Base-by-base conservation (phyloP, 257 asterid species). In the Rubia yunnanensis region DNA sequence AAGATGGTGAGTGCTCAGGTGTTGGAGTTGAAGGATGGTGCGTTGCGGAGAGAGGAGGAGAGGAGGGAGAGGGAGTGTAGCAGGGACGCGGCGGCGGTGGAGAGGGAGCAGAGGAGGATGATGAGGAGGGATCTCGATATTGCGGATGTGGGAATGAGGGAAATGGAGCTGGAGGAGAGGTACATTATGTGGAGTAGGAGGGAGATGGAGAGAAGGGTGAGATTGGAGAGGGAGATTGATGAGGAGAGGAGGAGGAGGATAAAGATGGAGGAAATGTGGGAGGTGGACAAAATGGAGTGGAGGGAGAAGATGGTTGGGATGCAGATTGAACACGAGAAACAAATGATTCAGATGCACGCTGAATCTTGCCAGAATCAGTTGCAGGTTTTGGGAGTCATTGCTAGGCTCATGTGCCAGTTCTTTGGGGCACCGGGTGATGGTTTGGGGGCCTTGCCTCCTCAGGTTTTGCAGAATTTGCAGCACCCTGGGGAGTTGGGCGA, bases 271-370 rank as follows among this genome's bases (percentile, higher is more conserved):
- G 95, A 89, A 87, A 92, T 74, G 72, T 82, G 85, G 90, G 92
- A 87, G 80, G 91, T 83, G 65, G 95, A 89, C 50, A 94, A 84
- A 67, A 78, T 83, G 88, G 95, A 83, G 70, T 92, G 97, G 99
- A 89, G 89, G 77, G 96, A 92, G 78, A 84, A 85, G 70, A 75
- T 89, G 78, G 73, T 87, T 5, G 84, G 73, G 60, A 82, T 92
- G 95, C 96, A 89, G 76, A 78, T 87, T 22, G 95, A 89, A 60
- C 96, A 92, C 36, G 97, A 92, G 84, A 92, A 86, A 75, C 94
- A 85, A 77, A 86, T 92, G 92, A 84, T 89, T 86, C 97, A 90
- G 74, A 81, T 92, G 87, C 95, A 89, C 38, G 87, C 95, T 17
- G 92, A 89, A 69, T 78, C 95, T 70, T 89, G 92, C 81, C 98